Evolutionary conservation across 1,139 yeast species (phyloP).

Genomic region (Suhomyces terraborum): DNA sequence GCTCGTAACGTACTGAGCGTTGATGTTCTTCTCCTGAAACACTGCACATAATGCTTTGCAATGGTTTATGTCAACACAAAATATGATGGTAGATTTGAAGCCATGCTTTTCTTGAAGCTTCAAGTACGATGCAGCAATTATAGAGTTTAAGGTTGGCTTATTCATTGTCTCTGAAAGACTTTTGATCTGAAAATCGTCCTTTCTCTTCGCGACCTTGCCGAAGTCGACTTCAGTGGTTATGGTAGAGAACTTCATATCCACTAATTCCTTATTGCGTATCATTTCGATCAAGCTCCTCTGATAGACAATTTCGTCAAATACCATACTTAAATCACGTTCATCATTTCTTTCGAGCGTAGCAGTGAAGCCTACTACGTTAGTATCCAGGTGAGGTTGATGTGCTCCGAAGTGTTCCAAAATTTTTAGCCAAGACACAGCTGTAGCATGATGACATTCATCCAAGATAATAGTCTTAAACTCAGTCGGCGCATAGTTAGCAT

Average conservation of each 20-base stretch:
- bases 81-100: slow-evolving; percentile 68
- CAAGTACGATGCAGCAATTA: slow-evolving; percentile 61
- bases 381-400: slow-evolving; percentile 36
- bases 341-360: slow-evolving; percentile 80
- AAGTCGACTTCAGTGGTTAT: slow-evolving; percentile 49
- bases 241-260: slow-evolving; percentile 67
- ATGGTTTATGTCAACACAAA: slow-evolving; percentile 76
- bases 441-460: slow-evolving; percentile 95
- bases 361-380: slow-evolving; percentile 78
- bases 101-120: slow-evolving; percentile 37
- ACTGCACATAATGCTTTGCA: slow-evolving; percentile 55
- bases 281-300: slow-evolving; percentile 67
- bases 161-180: slow-evolving; percentile 60
- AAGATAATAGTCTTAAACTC: slow-evolving; percentile 73
- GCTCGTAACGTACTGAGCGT: slow-evolving; percentile 76
- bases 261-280: slow-evolving; percentile 69
- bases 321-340: slow-evolving; percentile 55
- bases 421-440: slow-evolving; percentile 65
- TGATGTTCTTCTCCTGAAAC: slow-evolving; percentile 61
- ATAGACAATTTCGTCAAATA: slow-evolving; percentile 75
- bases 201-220: slow-evolving; percentile 28
- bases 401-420: slow-evolving; percentile 65
- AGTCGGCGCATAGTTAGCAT: slow-evolving; percentile 54
- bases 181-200: slow-evolving; percentile 57
- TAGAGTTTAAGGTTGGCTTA: slow-evolving; percentile 51